Base-by-base conservation (phyloP, 2,329 filamentous ascomycete species). In the Aphanoascus verrucosus region DNA sequence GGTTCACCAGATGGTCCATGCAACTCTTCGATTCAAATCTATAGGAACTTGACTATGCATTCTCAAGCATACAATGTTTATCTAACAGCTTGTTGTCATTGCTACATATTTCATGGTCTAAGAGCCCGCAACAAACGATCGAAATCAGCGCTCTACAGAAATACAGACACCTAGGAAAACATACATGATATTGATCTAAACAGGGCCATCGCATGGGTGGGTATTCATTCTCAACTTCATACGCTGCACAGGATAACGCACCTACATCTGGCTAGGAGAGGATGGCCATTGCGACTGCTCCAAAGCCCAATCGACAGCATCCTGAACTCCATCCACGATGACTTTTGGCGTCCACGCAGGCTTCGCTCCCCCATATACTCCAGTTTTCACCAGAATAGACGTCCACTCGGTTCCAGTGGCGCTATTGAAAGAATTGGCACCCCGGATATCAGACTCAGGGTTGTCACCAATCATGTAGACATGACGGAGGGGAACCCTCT, bases 401-500 rank as follows among this genome's bases (percentile, higher is more conserved):
- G 77, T 72, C 89, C 90, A 95, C 55, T 82, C 74, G n/a, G 82
- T 86, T 7, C 83, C 84, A 54, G 77, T 70, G 3, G 77, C 72
- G 57, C 84, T 86, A 43, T 72, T 64, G 64, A 85, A 95, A 44
- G 79, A 77, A 65, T 94, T 94, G 17, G 88, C 90, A 5, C 93
- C 93, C 4, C 81, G 75, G 59, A 98, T 95, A 67, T 98, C 93
- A 61, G 86, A 93, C 64, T 88, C 88, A 4, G 86, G 86, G 63
- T 91, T 91, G 64, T 91, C 86, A 5, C 93, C 93, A 41, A 97
- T 80, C 91, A 97, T 97, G 70, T 94, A 97, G 9, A 97, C 89
- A 42, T 77, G 79, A 62, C 77, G 75, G 53, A 95, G 69, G n/a
- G 77, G 76, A 17, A 63, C 67, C 2, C 69, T 54, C 31, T 62